Conservation (phyloP, 345 rosid species). For the Moricandia moricandioides region DNA sequence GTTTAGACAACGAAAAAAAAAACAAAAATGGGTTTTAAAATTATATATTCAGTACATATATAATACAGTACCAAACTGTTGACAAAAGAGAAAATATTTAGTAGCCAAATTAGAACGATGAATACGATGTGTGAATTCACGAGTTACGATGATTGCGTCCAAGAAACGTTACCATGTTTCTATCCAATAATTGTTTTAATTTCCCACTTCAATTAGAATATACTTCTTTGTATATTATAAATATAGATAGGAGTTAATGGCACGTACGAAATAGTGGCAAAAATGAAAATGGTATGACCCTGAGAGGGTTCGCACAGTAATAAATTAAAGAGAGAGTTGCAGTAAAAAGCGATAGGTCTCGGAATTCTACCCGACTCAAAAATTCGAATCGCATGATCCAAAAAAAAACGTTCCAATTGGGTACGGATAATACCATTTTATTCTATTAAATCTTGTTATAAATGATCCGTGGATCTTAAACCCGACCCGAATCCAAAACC, state of each 20-base stretch:
- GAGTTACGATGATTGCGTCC: conserved; percentile 37
- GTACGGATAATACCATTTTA: too few relatives aligned
- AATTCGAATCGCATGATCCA: too few relatives aligned
- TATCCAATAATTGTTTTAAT: conserved; percentile 19
- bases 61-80: background rate
- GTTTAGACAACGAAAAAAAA: conserved; percentile 23
- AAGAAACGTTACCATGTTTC: conserved; percentile 35
- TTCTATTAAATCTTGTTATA: too few relatives aligned
- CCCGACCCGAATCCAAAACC: too few relatives aligned
- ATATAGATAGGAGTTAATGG: background rate
- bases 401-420: too few relatives aligned
- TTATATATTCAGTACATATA: background rate
- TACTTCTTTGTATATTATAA: too few relatives aligned
- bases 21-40: background rate
- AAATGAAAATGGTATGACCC: conserved; percentile 25
- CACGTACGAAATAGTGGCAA: conserved; percentile 1
- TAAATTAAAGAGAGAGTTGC: too few relatives aligned
- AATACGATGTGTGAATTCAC: conserved; percentile 39
- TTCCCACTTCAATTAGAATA: too few relatives aligned
- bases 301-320: background rate
- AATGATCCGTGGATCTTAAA: too few relatives aligned
- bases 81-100: background rate
- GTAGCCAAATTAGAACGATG: conserved; percentile 29
- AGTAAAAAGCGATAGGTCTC: too few relatives aligned
- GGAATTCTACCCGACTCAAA: too few relatives aligned